A percentile compares a stretch with the other conserved stretches of the same genome.
These are phyloP conservation scores for Geosmithia flava DNA, from an alignment of 2,329 filamentous ascomycete species.

Conservation along the genomic window DNA sequence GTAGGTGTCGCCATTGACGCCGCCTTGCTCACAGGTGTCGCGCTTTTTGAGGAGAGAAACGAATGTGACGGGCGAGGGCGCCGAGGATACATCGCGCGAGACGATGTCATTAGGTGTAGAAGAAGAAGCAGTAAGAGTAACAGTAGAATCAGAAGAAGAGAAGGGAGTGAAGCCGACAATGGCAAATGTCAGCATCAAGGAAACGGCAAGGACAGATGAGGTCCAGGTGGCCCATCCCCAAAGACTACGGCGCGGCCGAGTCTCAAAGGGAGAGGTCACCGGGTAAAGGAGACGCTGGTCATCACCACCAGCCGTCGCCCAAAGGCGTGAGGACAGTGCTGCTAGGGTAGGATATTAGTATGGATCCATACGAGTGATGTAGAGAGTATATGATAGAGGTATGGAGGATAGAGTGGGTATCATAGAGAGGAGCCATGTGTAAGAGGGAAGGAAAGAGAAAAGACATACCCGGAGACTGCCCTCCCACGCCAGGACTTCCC, in stretches of 20 bases:
- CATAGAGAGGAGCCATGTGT: not conserved
- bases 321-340: constrained; percentile 18
- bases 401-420: too few relatives aligned
- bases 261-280: constrained; percentile 12
- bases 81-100: not conserved
- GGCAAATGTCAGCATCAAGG: constrained; percentile 11
- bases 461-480: constrained; percentile 15
- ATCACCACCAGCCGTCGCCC: constrained; percentile 24
- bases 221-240: constrained; percentile 29
- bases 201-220: constrained; percentile 25
- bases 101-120: not conserved
- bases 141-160: constrained; percentile 1
- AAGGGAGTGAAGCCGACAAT: not conserved
- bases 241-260: constrained; percentile 13
- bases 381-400: too few relatives aligned
- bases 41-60: constrained; percentile 8
- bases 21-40: constrained; percentile 14
- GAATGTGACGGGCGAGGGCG: not conserved
- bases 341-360: constrained; percentile 1
- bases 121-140: not conserved
- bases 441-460: not conserved
- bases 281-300: constrained; percentile 21
- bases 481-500: constrained; percentile 12
- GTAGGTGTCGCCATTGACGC: constrained; percentile 26
- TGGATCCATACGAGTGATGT: too few relatives aligned